Conservation (phyloP, 305 asterid genomes). For the Rubia balearica region DNA sequence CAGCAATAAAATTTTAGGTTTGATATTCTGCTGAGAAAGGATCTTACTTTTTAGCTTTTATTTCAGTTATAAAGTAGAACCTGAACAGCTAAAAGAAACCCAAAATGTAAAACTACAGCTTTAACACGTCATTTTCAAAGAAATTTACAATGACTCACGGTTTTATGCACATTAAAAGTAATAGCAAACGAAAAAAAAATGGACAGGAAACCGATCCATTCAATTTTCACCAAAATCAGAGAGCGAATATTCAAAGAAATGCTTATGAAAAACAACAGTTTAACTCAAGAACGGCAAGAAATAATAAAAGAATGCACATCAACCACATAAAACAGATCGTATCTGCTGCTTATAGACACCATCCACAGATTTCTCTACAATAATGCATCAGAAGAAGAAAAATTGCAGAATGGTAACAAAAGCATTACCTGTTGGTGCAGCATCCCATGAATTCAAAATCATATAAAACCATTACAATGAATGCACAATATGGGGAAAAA, state of each 20-base stretch:
- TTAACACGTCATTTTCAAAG: not conserved
- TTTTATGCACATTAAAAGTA: not conserved
- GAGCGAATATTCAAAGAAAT: not conserved
- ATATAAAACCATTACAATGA: not conserved
- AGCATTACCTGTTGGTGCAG: conserved; percentile 28
- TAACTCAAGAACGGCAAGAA: not conserved
- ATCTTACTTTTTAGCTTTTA: too few species aligned
- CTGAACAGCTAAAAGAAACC: not conserved
- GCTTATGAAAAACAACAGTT: not conserved
- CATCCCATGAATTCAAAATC: not conserved
- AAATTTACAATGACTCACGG: not conserved
- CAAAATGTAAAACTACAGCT: not conserved
- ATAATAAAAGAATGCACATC: not conserved
- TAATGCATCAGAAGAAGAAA: not conserved
- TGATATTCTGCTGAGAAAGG: not conserved
- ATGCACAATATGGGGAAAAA: not conserved
- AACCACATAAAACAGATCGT: not conserved
- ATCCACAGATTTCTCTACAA: not conserved
- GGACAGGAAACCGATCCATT: too few species aligned
- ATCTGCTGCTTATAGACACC: not conserved
- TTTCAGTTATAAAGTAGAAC: not conserved
- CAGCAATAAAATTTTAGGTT: too few species aligned
- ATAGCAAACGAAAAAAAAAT: too few species aligned
- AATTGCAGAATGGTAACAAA: not conserved
- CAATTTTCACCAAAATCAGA: not conserved